Conservation (phyloP, 331 rosid species). For the Pyrus hybrid region DNA sequence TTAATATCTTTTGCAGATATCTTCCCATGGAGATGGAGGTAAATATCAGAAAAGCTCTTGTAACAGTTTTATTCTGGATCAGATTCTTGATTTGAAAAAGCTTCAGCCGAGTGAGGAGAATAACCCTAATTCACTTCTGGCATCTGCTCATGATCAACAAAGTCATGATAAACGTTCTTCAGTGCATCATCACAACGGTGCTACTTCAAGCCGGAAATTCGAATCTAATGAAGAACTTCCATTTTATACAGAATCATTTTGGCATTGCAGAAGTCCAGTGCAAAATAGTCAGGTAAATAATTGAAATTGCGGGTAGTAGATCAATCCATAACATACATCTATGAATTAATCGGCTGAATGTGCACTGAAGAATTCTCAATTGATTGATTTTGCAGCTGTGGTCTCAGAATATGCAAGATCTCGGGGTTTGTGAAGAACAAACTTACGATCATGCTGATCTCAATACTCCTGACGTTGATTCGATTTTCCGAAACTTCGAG, state of each 20-base stretch:
- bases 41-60: slow-evolving; percentile 4
- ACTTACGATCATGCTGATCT: slow-evolving; percentile 42
- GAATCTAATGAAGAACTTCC: slow-evolving; percentile 29
- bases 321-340: no score
- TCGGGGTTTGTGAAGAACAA: slow-evolving; percentile 72
- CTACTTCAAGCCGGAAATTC: no score
- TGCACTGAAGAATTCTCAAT: background rate
- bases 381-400: slow-evolving; percentile 46
- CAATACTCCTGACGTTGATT: slow-evolving; percentile 67
- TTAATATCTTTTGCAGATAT: slow-evolving; percentile 15
- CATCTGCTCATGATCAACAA: background rate
- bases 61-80: slow-evolving; percentile 36
- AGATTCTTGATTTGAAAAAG: slow-evolving; percentile 56
- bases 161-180: slow-evolving; percentile 13
- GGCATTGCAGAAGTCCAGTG: slow-evolving; percentile 50
- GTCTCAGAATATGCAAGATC: slow-evolving; percentile 85
- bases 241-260: slow-evolving; percentile 45
- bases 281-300: slow-evolving; percentile 53
- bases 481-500: slow-evolving; percentile 63
- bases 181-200: background rate
- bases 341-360: no score
- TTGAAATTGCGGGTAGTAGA: background rate
- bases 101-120: slow-evolving; percentile 35
- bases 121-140: background rate
- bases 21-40: background rate